Base-by-base conservation (phyloP, 2,329 filamentous ascomycete genomes). In the Huntiella abstrusa region DNA sequence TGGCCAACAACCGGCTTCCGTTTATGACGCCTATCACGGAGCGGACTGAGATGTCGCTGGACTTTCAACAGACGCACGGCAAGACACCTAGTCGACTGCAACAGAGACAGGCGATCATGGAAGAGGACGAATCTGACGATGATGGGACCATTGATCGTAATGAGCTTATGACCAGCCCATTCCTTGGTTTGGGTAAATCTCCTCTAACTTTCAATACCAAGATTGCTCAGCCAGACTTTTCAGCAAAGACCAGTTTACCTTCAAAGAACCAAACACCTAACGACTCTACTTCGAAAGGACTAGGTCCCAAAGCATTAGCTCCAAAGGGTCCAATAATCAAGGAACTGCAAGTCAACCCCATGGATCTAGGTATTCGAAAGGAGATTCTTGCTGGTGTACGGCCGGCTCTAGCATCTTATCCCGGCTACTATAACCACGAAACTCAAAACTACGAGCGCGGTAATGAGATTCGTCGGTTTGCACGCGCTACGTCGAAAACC, bases 11-110 rank as follows among this genome's bases (percentile, higher is more conserved):
- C 61, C 80, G 87, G 46, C 68, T 96, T 7, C 91, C 88, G 3
- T 98, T 96, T 60, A 96, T 98, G 91, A 98, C 91, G 0, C 91
- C 91, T 1, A 98, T 98, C 53, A 88, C 91, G 1, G 91, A 98
- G 61, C 79, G 85, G 55, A 98, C 91, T 0, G 91, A 98, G 61
- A 82, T 79, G 8, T 95, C 87, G 1, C 64, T 96, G 4, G 80
- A 80, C 33, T 63, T 80, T 37, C 50, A 51, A 12, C 71, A 73
- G 4, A 76, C 73, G 22, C 69, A 74, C 45, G 62, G 67, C 42
- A 93, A 91, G 62, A 92, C 85, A 4, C 86, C 86, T 12, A 85
- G 76, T 54, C 80, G 78, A 54, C 71, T 36, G 12, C 45, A 58
- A 49, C 56, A 64, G 46, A 47, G 47, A 45, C 45, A 50, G 32